A percentile compares a stretch with the other conserved stretches of the same genome.
Conservation (phyloP, 805 yeast species). For the Yarrowia sp. region DNA sequence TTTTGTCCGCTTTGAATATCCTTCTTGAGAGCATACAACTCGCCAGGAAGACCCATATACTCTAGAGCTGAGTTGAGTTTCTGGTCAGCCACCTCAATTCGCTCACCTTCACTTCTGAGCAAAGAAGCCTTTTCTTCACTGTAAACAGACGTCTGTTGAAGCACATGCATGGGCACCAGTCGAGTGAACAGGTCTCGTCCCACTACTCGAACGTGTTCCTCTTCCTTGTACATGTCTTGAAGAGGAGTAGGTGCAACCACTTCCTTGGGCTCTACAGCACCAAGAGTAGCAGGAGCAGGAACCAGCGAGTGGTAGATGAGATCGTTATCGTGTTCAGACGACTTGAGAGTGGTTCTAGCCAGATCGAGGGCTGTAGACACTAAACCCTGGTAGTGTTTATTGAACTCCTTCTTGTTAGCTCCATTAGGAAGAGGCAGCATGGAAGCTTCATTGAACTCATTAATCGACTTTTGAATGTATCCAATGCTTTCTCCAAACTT, state of each 20-base stretch:
- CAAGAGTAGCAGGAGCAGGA: constrained; percentile 59
- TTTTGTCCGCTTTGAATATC: background rate
- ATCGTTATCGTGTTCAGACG: constrained; percentile 78
- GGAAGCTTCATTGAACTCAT: constrained; percentile 32
- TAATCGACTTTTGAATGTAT: constrained; percentile 52
- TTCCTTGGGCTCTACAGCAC: constrained; percentile 66
- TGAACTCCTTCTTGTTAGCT: constrained; percentile 6
- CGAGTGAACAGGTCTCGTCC: constrained; percentile 66
- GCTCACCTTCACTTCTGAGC: constrained; percentile 70
- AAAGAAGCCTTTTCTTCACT: constrained; percentile 85
- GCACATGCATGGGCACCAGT: constrained; percentile 81
- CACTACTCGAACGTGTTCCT: constrained; percentile 47
- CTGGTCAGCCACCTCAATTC: constrained; percentile 71
- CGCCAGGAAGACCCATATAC: constrained; percentile 69
- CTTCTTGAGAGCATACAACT: constrained; percentile 40
- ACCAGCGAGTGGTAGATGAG: constrained; percentile 78
- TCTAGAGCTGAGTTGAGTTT: constrained; percentile 78
- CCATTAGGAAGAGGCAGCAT: background rate
- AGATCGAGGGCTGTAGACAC: background rate
- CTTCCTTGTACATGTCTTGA: constrained; percentile 41
- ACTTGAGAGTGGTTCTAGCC: background rate
- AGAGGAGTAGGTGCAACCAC: constrained; percentile 62
- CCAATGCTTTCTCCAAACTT: constrained; percentile 80
- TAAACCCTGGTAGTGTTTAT: background rate
- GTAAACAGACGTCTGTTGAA: constrained; percentile 81